Conservation (phyloP, 2,329 filamentous ascomycete genomes). For the Lachnellula willkommii region DNA sequence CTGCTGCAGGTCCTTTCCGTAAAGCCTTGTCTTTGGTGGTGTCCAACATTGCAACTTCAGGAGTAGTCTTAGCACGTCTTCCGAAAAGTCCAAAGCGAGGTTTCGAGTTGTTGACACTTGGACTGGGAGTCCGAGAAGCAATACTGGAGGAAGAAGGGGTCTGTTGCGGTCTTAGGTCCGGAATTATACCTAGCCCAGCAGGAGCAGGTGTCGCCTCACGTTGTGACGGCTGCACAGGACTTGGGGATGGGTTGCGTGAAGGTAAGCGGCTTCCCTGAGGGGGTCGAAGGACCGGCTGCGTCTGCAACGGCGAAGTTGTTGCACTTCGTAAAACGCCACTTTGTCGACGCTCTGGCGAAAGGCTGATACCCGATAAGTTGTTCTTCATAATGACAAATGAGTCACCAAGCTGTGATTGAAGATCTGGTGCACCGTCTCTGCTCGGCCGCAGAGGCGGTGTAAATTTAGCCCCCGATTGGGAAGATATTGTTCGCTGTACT, state of each 20-base stretch:
- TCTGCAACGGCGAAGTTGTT: slow-evolving; percentile 21
- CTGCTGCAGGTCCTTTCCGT: slow-evolving; percentile 77
- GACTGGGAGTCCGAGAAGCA: slow-evolving; percentile 45
- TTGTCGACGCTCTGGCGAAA: slow-evolving; percentile 19
- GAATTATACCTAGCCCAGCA: slow-evolving; percentile 29
- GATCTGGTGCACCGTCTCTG: slow-evolving; percentile 59
- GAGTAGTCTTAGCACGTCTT: slow-evolving; percentile 61
- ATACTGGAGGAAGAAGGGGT: slow-evolving; percentile 27
- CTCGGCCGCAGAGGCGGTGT: slow-evolving; percentile 56
- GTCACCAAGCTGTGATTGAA: slow-evolving; percentile 51
- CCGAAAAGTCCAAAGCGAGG: slow-evolving; percentile 74
- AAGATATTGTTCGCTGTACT: slow-evolving; percentile 12
- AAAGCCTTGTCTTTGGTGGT: slow-evolving; percentile 49
- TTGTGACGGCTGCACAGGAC: slow-evolving; percentile 29
- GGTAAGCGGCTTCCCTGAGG: slow-evolving; percentile 31
- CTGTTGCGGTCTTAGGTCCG: slow-evolving; percentile 24
- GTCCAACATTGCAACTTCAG: slow-evolving; percentile 44
- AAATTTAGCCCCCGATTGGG: slow-evolving; percentile 19
- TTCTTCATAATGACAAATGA: slow-evolving; percentile 55
- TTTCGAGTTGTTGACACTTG: slow-evolving; percentile 52
- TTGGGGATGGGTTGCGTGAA: slow-evolving; percentile 32
- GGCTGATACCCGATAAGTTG: slow-evolving; percentile 41
- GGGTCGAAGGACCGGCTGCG: slow-evolving; percentile 31
- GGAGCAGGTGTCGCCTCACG: slow-evolving; percentile 26
- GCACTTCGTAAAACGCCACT: slow-evolving; percentile 19